Base-by-base conservation (phyloP, 1,284 basidiomycete species). In the Limonomyces culmigenus region DNA sequence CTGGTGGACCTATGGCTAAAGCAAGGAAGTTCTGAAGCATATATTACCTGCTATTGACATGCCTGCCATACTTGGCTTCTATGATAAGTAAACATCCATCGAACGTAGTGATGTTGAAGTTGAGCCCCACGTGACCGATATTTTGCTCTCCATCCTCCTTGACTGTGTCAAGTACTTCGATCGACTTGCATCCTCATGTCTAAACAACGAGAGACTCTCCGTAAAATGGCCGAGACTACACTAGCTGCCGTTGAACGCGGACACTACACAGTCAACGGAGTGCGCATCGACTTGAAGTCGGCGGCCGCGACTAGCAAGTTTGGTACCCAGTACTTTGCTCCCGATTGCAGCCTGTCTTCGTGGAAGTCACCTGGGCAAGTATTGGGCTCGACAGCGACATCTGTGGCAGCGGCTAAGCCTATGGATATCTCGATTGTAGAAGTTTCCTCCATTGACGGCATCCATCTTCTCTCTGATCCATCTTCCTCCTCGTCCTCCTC, bases 381-480 rank as follows among this genome's bases (percentile, higher is more conserved):
- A n/a, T n/a, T 29, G 25, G 23, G 38, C 19, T 33, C 6, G 29
- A 33, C 47, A 29, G 27, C 3, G 12, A 15, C 38, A n/a, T 19
- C 27, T 29, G 34, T 32, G 12, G 41, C 42, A 16, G 39, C 38
- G 13, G 45, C 56, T 3, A 49, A 59, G 36, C 50, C 69, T 19
- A 45, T 62, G 5, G 68, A 73, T 46, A 53, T 66, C 12, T 69
- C 71, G 14, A 73, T 70, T 1, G 56, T 75, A 13, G 60, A 62
- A 21, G 70, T 67, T 6, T 36, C 32, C 35, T 34, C 10, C 29
- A 39, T 32, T 16, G 42, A 44, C 33, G 33, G 39, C 29, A 32
- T 37, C 25, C 23, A 38, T 34, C 14, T 13, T 19, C 37, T 40
- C 15, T 13, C 31, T 3, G 18, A 33, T 35, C 46, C 12, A 15